These are phyloP conservation scores for Arthrobotrys iridis DNA, from an alignment of 2,329 filamentous ascomycete species.

Conservation along the genomic window DNA sequence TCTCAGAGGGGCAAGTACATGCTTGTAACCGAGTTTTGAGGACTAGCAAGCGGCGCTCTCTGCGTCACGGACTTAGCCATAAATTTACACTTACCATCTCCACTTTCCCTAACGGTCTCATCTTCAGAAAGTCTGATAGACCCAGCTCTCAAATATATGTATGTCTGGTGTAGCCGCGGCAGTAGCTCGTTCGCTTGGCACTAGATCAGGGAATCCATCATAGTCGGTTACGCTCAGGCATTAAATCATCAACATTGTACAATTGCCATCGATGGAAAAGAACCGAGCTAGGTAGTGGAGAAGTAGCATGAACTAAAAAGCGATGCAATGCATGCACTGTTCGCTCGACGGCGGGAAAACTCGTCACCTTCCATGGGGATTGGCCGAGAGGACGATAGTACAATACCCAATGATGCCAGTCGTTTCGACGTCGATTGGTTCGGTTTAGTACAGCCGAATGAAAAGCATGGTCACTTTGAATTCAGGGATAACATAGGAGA, in stretches of 20 bases:
- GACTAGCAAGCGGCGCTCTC: conserved; percentile 44
- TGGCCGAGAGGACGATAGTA: conserved; percentile 1
- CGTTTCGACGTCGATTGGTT: conserved; percentile 22
- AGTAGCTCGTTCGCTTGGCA: conserved; percentile 18
- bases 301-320: conserved; percentile 4
- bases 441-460: conserved; percentile 34
- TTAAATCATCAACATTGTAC: background rate
- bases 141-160: background rate
- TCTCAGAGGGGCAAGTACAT: conserved; percentile 37
- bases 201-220: conserved; percentile 6
- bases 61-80: conserved; percentile 46
- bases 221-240: conserved; percentile 17
- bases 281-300: background rate
- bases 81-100: conserved; percentile 32
- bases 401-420: conserved; percentile 9
- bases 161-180: conserved; percentile 21
- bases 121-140: conserved; percentile 20
- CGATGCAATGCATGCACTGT: conserved; percentile 19
- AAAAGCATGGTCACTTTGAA: conserved; percentile 9
- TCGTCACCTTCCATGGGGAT: background rate
- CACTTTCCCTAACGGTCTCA: conserved; percentile 34
- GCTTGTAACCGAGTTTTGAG: conserved; percentile 44
- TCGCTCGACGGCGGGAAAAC: conserved; percentile 35
- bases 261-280: background rate
- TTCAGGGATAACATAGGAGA: conserved; percentile 29